Percentiles rank a stretch among this genome's conserved stretches.
Evolutionary conservation across 192 early-diverging fungal genomes (phyloP).

Genomic region (Coemansia sp.): DNA sequence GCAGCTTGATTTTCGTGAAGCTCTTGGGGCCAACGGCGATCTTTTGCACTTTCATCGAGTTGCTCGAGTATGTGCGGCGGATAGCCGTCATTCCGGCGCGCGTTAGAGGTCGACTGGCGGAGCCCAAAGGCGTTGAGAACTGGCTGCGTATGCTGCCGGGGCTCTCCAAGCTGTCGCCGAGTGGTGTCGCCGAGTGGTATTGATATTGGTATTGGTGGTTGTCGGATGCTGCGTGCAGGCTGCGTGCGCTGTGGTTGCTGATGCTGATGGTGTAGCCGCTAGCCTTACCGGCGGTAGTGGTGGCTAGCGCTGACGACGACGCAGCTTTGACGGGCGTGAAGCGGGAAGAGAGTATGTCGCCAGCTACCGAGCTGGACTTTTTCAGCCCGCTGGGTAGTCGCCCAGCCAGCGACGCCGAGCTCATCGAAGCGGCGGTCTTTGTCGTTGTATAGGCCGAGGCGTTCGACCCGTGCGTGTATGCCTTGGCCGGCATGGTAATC

Average conservation of each 20-base stretch:
- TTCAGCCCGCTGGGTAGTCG: conserved; percentile 41
- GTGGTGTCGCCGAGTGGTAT: conserved; percentile 11
- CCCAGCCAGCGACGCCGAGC: conserved; percentile 22
- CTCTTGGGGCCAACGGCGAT: conserved; percentile 83
- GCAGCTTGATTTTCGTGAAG: conserved; percentile 85
- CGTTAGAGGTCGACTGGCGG: conserved; percentile 48
- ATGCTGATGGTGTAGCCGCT: conserved; percentile 51
- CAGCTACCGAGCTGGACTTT: conserved; percentile 47
- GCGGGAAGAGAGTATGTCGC: conserved; percentile 37
- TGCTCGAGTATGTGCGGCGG: conserved; percentile 78
- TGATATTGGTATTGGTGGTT: conserved; percentile 7
- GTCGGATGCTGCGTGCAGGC: conserved; percentile 21
- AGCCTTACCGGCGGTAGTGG: conserved; percentile 4
- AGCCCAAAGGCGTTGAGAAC: conserved; percentile 18
- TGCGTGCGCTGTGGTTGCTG: conserved; percentile 53
- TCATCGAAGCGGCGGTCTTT: conserved; percentile 19
- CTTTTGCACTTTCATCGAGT: conserved; percentile 78
- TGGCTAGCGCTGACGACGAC: conserved; percentile 12
- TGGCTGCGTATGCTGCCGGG: conserved; percentile 50
- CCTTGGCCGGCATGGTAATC: conserved; percentile 47
- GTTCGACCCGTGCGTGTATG: conserved; percentile 42
- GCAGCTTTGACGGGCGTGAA: conserved; percentile 20
- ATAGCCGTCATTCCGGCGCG: conserved; percentile 57
- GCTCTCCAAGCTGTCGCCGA: conserved; percentile 48
- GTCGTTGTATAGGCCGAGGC: conserved; percentile 25